Conservation (phyloP, 768 basidiomycete genomes). For the Kwoniella mangroviensis region DNA sequence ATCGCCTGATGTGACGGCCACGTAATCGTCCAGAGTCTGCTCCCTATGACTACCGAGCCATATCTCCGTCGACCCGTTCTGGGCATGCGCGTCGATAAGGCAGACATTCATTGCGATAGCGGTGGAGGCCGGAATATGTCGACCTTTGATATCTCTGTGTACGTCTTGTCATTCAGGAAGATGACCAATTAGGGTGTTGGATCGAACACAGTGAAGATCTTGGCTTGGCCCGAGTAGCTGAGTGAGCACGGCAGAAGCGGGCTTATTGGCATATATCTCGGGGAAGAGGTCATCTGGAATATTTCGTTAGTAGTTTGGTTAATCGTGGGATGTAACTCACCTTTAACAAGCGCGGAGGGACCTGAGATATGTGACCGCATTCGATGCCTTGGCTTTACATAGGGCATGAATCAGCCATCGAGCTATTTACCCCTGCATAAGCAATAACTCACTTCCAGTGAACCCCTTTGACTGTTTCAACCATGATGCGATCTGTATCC, state of each 20-base stretch:
- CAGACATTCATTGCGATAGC: conserved; percentile 16
- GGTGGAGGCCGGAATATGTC: conserved; percentile 12
- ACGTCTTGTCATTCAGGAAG: conserved; percentile 17
- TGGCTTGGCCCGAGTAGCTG: conserved; percentile 20
- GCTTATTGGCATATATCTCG: conserved; percentile 26
- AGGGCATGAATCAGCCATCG: neutral
- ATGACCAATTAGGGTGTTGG: conserved; percentile 22
- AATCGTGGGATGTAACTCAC: neutral
- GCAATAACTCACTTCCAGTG: conserved; percentile 22
- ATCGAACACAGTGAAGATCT: conserved; percentile 25
- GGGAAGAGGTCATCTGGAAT: conserved; percentile 23
- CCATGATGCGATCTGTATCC: conserved; percentile 15
- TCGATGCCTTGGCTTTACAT: conserved; percentile 16
- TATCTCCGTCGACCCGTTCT: conserved; percentile 31
- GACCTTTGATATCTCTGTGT: conserved; percentile 19
- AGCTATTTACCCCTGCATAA: neutral
- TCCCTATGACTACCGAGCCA: conserved; percentile 23
- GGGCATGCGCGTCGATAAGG: conserved; percentile 21
- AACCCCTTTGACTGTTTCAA: conserved; percentile 8
- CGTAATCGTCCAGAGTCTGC: conserved; percentile 16
- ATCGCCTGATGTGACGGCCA: conserved; percentile 7
- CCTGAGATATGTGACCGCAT: conserved; percentile 20
- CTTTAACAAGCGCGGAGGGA: conserved; percentile 15
- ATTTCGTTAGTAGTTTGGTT: neutral
- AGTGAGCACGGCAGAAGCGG: conserved; percentile 12